These are phyloP conservation scores for Malus asiatica DNA, from an alignment of 306 rosid species.

Conservation along the genomic window DNA sequence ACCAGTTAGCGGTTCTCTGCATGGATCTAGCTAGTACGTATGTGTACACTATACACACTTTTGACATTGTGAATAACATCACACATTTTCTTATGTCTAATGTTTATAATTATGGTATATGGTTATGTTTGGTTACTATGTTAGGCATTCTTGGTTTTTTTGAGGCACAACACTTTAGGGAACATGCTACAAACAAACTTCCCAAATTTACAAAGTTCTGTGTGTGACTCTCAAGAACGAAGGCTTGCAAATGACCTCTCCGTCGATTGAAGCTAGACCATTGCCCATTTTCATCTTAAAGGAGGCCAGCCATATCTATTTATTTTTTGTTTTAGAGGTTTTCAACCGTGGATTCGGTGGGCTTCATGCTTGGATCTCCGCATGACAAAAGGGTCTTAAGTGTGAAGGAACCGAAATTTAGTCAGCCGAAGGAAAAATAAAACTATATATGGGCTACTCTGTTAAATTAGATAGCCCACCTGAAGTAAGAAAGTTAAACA, in stretches of 20 bases:
- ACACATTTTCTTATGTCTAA: too few species aligned
- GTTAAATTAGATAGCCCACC: neutral
- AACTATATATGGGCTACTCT: too few species aligned
- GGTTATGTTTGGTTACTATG: neutral
- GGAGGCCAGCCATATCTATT: too few species aligned
- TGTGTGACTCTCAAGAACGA: neutral
- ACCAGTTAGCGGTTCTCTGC: neutral
- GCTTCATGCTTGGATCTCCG: neutral
- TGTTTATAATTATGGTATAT: neutral
- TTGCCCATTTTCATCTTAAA: too few species aligned
- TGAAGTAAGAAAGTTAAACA: neutral
- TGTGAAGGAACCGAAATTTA: neutral
- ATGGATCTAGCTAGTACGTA: neutral
- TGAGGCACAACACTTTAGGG: neutral
- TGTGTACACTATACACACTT: neutral
- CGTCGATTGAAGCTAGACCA: too few species aligned
- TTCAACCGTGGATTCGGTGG: neutral
- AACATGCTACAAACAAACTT: neutral
- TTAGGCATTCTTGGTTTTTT: neutral
- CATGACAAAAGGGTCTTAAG: too few species aligned
- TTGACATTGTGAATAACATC: neutral
- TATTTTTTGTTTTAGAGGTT: too few species aligned
- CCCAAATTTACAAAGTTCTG: neutral
- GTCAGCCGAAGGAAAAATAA: neutral
- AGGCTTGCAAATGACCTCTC: neutral